These are phyloP conservation scores for Amanita polypyramis DNA, from an alignment of 768 basidiomycete genomes.

Conservation along the genomic window DNA sequence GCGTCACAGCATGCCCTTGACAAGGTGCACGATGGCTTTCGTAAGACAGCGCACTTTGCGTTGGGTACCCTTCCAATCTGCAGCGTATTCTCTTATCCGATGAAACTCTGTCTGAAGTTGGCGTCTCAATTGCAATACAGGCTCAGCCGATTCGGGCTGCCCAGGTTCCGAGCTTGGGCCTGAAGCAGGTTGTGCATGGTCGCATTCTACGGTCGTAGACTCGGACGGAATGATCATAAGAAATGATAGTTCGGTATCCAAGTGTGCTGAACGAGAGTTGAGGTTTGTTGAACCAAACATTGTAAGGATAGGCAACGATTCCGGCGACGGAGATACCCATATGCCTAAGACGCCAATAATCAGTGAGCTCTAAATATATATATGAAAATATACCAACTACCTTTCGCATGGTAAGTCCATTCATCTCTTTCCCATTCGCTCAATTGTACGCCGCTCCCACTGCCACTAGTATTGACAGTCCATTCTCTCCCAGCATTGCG, in stretches of 20 bases:
- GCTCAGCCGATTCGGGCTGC: not conserved
- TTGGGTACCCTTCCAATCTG: conserved; percentile 48
- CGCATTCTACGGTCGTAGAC: conserved; percentile 2
- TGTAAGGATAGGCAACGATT: conserved; percentile 52
- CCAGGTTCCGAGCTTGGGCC: too few relatives aligned
- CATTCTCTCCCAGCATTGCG: conserved; percentile 33
- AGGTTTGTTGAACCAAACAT: conserved; percentile 94
- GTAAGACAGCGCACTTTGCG: conserved; percentile 56
- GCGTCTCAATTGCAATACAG: conserved; percentile 26
- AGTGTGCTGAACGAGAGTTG: conserved; percentile 80
- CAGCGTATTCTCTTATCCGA: conserved; percentile 36
- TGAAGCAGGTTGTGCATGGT: not conserved
- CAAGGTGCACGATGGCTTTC: conserved; percentile 48
- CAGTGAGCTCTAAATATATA: not conserved
- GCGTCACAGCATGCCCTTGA: conserved; percentile 51
- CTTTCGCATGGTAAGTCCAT: conserved; percentile 99
- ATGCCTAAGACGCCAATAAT: conserved; percentile 42
- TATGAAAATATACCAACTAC: conserved; percentile 25
- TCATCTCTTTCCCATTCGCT: conserved; percentile 80
- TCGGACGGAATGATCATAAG: conserved; percentile 62
- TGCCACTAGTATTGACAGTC: conserved; percentile 14
- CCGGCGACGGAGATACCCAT: conserved; percentile 61
- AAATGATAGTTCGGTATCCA: conserved; percentile 90
- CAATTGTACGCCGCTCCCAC: conserved; percentile 49
- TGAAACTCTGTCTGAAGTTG: conserved; percentile 45